Conservation (phyloP, 768 basidiomycete species). For the Trametes elegans region DNA sequence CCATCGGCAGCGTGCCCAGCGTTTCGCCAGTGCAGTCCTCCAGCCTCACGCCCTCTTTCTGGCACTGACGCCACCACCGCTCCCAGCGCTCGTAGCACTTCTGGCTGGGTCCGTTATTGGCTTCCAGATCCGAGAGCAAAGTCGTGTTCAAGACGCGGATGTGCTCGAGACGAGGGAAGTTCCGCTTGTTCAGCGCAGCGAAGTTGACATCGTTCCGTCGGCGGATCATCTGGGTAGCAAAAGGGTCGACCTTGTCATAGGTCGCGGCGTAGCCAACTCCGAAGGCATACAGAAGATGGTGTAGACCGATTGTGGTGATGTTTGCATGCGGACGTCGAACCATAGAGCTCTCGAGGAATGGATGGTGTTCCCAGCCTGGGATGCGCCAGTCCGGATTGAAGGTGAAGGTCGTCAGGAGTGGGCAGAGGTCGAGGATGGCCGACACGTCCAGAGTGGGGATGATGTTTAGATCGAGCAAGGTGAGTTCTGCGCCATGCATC, state of each 20-base stretch:
- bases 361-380: constrained; percentile 22
- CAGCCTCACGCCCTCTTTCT: constrained; percentile 48
- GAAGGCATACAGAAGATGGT: constrained; percentile 68
- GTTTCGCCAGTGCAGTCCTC: constrained; percentile 75
- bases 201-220: constrained; percentile 69
- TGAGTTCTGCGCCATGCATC: constrained; percentile 54
- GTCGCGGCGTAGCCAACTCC: constrained; percentile 55
- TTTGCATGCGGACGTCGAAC: constrained; percentile 53
- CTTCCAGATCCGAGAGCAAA: constrained; percentile 57
- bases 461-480: constrained; percentile 65
- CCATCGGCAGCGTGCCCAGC: constrained; percentile 46
- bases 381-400: constrained; percentile 80
- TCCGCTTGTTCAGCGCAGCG: constrained; percentile 45
- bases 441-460: constrained; percentile 56
- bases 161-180: constrained; percentile 61
- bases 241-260: constrained; percentile 40
- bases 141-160: constrained; percentile 57
- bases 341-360: constrained; percentile 34
- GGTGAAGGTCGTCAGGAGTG: constrained; percentile 55
- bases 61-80: constrained; percentile 62
- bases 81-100: constrained; percentile 55
- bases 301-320: constrained; percentile 62
- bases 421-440: constrained; percentile 61
- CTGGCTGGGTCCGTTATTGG: constrained; percentile 45
- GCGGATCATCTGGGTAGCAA: constrained; percentile 39